Conservation (phyloP, 176 grass and related monocot species). For the Phyllostachys edulis region DNA sequence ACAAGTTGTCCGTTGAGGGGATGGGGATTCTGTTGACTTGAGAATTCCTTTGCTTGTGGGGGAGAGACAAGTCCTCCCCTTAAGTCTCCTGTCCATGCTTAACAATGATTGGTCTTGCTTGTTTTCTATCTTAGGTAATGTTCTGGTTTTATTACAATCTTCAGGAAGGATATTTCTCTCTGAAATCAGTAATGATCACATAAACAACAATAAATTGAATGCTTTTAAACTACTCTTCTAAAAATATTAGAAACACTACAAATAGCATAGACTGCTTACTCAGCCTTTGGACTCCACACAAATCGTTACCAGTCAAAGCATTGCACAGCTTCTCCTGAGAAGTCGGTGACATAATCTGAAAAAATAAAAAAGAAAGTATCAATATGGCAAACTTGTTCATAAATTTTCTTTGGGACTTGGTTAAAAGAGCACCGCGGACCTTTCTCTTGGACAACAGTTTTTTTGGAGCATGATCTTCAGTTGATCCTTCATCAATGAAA, state of each 20-base stretch:
- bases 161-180: slow-evolving; percentile 22
- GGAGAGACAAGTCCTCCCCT: slow-evolving; percentile 6
- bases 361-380: slow-evolving; percentile 5
- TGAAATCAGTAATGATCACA: slow-evolving; percentile 21
- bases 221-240: background rate
- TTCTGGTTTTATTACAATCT: slow-evolving; percentile 16
- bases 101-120: slow-evolving; percentile 36
- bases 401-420: background rate
- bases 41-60: slow-evolving; percentile 51
- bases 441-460: slow-evolving; percentile 55
- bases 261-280: slow-evolving; percentile 45
- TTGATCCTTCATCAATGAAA: slow-evolving; percentile 27
- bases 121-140: slow-evolving; percentile 17
- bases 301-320: slow-evolving; percentile 57
- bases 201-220: slow-evolving; percentile 14
- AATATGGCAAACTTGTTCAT: background rate
- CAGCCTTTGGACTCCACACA: slow-evolving; percentile 35
- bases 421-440: slow-evolving; percentile 28
- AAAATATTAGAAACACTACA: slow-evolving; percentile 9
- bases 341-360: slow-evolving; percentile 51
- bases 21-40: slow-evolving; percentile 39
- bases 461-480: slow-evolving; percentile 39
- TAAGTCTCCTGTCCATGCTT: slow-evolving; percentile 34
- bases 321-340: slow-evolving; percentile 57
- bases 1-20: slow-evolving; percentile 38